Evolutionary conservation across 495 filamentous ascomycete species (phyloP).

Genomic region (Aspergillus indologenus): DNA sequence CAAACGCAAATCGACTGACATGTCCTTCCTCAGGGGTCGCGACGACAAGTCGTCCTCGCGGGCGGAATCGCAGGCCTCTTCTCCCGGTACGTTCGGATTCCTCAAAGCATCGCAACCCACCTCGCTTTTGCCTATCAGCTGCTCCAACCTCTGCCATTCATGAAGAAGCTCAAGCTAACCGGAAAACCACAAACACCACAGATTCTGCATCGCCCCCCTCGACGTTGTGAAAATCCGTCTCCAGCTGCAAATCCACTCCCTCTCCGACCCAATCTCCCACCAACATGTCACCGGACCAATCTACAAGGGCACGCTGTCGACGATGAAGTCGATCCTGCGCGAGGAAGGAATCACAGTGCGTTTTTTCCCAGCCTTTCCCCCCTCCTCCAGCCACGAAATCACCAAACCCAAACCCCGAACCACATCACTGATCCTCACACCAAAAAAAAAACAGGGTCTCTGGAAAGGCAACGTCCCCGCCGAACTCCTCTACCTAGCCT

Average conservation of each 20-base stretch:
- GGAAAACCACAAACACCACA: too few relatives aligned
- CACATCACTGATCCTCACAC: background rate
- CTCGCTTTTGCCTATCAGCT: background rate
- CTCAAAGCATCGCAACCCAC: background rate
- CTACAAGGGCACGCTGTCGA: slow-evolving; percentile 76
- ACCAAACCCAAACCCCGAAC: background rate
- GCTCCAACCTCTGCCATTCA: too few relatives aligned
- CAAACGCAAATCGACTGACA: slow-evolving; percentile 1
- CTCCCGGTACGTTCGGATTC: slow-evolving; percentile 56
- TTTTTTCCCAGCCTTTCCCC: background rate
- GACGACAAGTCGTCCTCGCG: slow-evolving; percentile 74
- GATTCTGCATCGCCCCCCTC: slow-evolving; percentile 87
- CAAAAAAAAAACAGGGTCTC: slow-evolving; percentile 53
- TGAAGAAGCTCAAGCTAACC: too few relatives aligned
- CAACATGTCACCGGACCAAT: slow-evolving; percentile 55
- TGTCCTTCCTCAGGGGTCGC: slow-evolving; percentile 61
- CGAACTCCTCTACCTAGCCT: slow-evolving; percentile 87
- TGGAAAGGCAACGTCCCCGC: slow-evolving; percentile 99
- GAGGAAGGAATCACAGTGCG: slow-evolving; percentile 73
- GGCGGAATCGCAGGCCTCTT: slow-evolving; percentile 87
- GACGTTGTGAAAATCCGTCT: slow-evolving; percentile 97
- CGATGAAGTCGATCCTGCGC: slow-evolving; percentile 68
- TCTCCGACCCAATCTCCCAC: slow-evolving; percentile 61
- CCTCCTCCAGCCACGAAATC: background rate
- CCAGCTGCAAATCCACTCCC: slow-evolving; percentile 81